Base-by-base conservation (phyloP, 1,139 yeast genomes). In the Hemisphaericaspora subhashii region DNA sequence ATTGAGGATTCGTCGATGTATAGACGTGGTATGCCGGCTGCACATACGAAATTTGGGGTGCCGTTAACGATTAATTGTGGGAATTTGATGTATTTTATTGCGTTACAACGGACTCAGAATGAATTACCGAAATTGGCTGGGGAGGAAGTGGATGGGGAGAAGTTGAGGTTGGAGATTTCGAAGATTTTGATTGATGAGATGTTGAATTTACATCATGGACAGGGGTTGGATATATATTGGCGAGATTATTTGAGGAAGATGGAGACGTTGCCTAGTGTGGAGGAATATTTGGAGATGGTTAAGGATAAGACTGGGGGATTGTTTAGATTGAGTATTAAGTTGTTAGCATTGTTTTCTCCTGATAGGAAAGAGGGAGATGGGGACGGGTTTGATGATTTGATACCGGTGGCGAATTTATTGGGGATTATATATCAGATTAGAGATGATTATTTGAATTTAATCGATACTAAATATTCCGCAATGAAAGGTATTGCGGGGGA, bases 241-340 rank as follows among this genome's bases (percentile, higher is more conserved):
- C 68, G 97, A 46, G 96, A 89, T 46, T 35, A 40, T 35, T 36
- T 49, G n/a, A 25, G 27, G 3, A 40, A 47, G 31, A 52, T 74
- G 20, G 35, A 35, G 7, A 34, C 40, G 10, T 71, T 88, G 31
- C 97, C 97, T 0, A 63, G 71, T 1, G 85, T 84, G 45, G 68
- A 68, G 5, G 84, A 86, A 51, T 89, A 90, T 55, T 59, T 81
- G 29, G 70, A 72, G 33, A 90, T 90, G 97, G 95, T 86, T 13
- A 77, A 77, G 73, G 81, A 87, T 55, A 89, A 89, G 55, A 89
- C 97, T 0, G 96, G 96, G 1, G 96, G 97, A 0, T 64, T 89
- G 24, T 85, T 88, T 55, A 69, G 96, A 42, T 65, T 89, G 29
- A 81, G 92, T 0, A 79, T 84, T 3, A 65, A 81, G 43, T 62